Evolutionary conservation across 768 basidiomycete genomes (phyloP), one percentile per base, ranked within the genome.

Genomic region (Thelephora ganbajun): DNA sequence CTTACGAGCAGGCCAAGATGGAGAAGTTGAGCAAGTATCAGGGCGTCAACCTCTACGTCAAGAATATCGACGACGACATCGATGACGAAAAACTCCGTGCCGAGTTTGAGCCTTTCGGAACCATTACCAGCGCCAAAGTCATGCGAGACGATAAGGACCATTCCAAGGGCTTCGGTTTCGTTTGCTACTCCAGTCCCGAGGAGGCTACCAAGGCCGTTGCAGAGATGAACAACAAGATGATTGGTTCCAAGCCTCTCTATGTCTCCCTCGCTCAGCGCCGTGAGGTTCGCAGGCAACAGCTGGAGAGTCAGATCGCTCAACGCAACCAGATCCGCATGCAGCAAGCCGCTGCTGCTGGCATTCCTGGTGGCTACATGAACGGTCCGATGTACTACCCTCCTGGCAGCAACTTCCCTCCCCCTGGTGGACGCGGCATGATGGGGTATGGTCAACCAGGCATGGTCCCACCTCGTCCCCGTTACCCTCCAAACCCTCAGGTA

Each of bases 201-300:
- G 96, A 99, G 69, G 93, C 96, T 19, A 97, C 91, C 60, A 98
- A 98, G 72, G 96, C 96, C 51, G 92, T 98, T 51, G 88, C 91
- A 48, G 96, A 99, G 73, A 96, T 99, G 92, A 99, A 99, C 77
- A 97, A 96, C 79, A 94, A 94, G 72, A 98, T 98, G 83, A 89
- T 98, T 59, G 94, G 94, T 52, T 79, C 83, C 55, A 99, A 99
- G 71, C 96, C 96, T 46, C 79, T 99, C 58, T 99, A 98, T 61
- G 96, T 99, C 62, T 93, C 94, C 36, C 81, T 98, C 55, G 96
- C 96, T 56, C 96, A 99, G 64, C 90, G 94, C 55, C 91, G 92
- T 53, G 96, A 99, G 61, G 88, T 96, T 59, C 88, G 96, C 64
- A 80, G 93, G 60, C 94, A 98, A 66, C 93, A 98, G 65, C 77